Base-by-base conservation (phyloP, 495 filamentous ascomycete species). In the Xylaria palmicola region DNA sequence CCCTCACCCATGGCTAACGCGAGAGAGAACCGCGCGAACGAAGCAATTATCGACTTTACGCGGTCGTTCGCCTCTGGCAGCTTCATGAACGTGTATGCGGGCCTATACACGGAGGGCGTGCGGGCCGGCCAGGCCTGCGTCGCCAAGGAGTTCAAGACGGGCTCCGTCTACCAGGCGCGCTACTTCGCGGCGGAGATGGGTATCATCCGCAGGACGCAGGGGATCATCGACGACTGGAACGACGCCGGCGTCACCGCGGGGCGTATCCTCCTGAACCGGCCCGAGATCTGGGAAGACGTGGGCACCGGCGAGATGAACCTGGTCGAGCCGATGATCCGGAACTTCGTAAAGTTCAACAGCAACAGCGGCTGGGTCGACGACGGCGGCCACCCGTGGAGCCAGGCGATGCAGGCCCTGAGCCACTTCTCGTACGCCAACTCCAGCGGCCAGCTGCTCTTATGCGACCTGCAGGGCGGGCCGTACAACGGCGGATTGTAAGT, bases 281-380 rank as follows among this genome's bases (percentile, higher is more conserved):
- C 75, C 2, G 7, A 12, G 0, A 68, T 73, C 1, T 75, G 72
- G 73, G 27, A 3, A 0, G 71, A 64, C 15, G 24, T n/a, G 3
- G 19, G 43, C 1, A 65, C 55, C 0, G 68, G 72, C 3, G n/a
- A 39, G 9, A 62, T 56, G 27, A 0, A 0, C 4, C 65, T 78
- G 0, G 10, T 34, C 22, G 75, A 77, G 61, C 72, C 72, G 2
- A 74, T 74, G 59, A 76, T 76, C 32, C 53, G 73, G 6, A 74
- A 75, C 53, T 76, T 72, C 54, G 63, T 70, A 45, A 78, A 76
- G 64, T 78, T 77, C 68, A 77, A 77, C 61, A 78, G 74, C 62
- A 77, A 77, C 54, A 67, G 59, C 1, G 76, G 76, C 20, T 78
- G 75, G 75, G 59, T 6, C 32, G 53, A 70, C 61, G 41, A 44